Evolutionary conservation across 2,329 filamentous ascomycete genomes (phyloP).

Genomic region (Nemania sp.): DNA sequence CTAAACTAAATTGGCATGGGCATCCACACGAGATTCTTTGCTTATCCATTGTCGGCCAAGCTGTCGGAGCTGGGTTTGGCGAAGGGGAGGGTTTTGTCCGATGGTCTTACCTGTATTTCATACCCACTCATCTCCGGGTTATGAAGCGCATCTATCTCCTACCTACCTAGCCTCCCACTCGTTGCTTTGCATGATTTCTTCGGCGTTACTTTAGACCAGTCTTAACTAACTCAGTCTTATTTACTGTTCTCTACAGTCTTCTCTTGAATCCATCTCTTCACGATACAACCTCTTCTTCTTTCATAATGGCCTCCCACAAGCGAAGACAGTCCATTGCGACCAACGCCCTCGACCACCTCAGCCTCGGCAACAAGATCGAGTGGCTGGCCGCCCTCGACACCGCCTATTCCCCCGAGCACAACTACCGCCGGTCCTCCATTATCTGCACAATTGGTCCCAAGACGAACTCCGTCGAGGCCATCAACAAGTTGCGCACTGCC

Average conservation of each 20-base stretch:
- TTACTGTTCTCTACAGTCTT: background rate
- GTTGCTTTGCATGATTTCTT: background rate
- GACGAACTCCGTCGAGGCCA: slow-evolving; percentile 97
- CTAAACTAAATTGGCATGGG: background rate
- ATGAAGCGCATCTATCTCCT: no score
- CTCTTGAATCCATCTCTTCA: background rate
- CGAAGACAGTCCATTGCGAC: slow-evolving; percentile 57
- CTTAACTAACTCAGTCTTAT: slow-evolving; percentile 14
- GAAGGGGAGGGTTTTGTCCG: slow-evolving; percentile 9
- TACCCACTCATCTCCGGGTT: background rate
- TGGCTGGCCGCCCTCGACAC: slow-evolving; percentile 84
- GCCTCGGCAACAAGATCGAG: slow-evolving; percentile 76
- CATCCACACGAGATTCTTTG: background rate
- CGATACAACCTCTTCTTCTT: background rate
- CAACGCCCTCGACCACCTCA: slow-evolving; percentile 87
- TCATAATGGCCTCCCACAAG: slow-evolving; percentile 39
- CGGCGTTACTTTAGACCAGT: background rate
- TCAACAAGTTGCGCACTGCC: slow-evolving; percentile 90
- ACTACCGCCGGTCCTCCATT: slow-evolving; percentile 97
- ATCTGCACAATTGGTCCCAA: slow-evolving; percentile 99
- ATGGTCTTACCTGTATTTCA: background rate
- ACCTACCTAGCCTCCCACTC: background rate
- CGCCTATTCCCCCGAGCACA: slow-evolving; percentile 84
- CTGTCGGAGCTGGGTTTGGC: background rate
- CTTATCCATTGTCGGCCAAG: background rate